Conservation (phyloP, 2,329 filamentous ascomycete species). For the Cercospora sp. region DNA sequence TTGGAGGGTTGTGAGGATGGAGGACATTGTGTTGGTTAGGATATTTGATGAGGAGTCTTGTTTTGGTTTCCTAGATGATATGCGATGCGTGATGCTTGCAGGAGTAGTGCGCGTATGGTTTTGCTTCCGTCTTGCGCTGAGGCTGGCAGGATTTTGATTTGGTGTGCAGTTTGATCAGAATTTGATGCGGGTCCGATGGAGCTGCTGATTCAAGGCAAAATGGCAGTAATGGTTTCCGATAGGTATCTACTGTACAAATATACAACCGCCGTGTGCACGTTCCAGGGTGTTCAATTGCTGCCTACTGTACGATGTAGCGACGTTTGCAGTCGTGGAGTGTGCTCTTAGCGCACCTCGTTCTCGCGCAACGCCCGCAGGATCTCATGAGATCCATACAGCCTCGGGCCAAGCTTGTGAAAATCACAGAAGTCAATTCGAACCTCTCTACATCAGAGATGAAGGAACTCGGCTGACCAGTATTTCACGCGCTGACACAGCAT, state of each 20-base stretch:
- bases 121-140: too few species aligned
- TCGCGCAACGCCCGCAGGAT: background rate
- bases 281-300: background rate
- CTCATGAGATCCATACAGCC: background rate
- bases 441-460: background rate
- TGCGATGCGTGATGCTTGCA: too few species aligned
- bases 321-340: background rate
- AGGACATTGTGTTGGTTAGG: background rate
- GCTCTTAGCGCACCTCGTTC: background rate
- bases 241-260: background rate
- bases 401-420: background rate
- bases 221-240: background rate
- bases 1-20: background rate
- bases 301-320: background rate
- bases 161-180: background rate
- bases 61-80: too few species aligned
- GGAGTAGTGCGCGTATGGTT: too few species aligned
- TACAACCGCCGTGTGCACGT: background rate
- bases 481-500: constrained; percentile 2
- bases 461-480: background rate
- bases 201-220: background rate
- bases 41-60: too few species aligned
- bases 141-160: background rate
- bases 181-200: background rate
- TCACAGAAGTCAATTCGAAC: background rate